Evolutionary conservation across 345 rosid species (phyloP), one percentile per base, ranked within the genome.

Genomic region (Lepidium sativum): DNA sequence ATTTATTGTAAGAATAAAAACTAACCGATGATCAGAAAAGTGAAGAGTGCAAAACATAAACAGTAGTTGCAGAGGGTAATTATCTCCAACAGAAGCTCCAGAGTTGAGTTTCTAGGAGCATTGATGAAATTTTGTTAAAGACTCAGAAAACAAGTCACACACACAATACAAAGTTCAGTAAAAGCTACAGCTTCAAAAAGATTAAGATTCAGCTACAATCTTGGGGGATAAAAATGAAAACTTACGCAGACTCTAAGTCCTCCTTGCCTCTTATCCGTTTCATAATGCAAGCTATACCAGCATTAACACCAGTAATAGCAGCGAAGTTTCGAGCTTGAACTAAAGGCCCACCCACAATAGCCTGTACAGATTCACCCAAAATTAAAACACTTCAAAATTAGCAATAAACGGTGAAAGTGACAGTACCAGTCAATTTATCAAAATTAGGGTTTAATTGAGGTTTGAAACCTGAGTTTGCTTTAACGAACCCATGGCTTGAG

Each of bases 321-420:
- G 98, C 98, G 58, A 92, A 89, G 61, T 92, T 92, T 41, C 98
- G 92, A 75, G 98, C 98, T 87, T 92, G 98, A 17, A 83, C 71
- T 76, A 85, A 78, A 1, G 96, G 98, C 27, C 98, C 96, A 53
- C 96, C 98, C 25, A 87, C 75, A 34, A 92, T 73, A 51, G 92
- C 95, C 98, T 92, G 83, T 43, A 63, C 5, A 21, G 2, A 10
- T 15, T 9, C 43, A 49, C 33, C 31, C 18, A 3, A 53, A 40
- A 21, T 20, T 9, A 33, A 10, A 33, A 39, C 29, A 10, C 42
- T 54, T 38, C 25, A 25, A 14, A 52, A 43, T 37, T 12, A 56
- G 48, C 27, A 58, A 39, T 29, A 34, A 45, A 43, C 44, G 2
- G 3, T 16, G 49, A 63, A 53, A 2, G 8, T 54, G 35, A 21